Percentiles rank a stretch among this genome's conserved stretches.
phyloP scores from a whole-genome alignment of 202 grass and related monocot species.

The Panicum hallii region DNA sequence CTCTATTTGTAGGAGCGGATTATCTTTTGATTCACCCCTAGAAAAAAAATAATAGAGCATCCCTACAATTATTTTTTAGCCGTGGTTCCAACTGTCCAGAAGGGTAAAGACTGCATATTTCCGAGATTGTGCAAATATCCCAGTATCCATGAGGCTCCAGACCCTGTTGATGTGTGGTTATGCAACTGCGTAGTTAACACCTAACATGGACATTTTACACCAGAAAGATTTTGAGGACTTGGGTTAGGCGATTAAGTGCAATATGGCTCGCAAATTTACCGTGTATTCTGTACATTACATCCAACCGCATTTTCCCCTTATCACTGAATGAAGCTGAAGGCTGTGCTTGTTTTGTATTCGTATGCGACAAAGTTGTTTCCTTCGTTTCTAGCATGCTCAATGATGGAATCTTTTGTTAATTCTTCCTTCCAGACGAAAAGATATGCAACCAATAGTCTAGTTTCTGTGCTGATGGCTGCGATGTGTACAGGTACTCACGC shows the following conservation, averaged over 20 bases:
- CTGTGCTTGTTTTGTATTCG: not conserved
- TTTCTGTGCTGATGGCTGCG: constrained; percentile 7
- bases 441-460: not conserved
- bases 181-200: not conserved
- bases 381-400: not conserved
- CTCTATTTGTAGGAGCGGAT: too few species aligned
- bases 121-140: not conserved
- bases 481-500: constrained; percentile 61
- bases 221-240: not conserved
- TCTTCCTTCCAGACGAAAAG: not conserved
- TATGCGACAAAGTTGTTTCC: not conserved
- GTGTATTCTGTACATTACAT: not conserved
- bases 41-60: too few species aligned
- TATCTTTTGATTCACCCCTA: too few species aligned
- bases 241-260: not conserved
- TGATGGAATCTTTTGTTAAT: not conserved
- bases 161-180: constrained; percentile 24
- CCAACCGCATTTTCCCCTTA: not conserved
- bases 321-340: not conserved
- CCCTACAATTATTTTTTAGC: too few species aligned
- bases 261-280: constrained; percentile 1
- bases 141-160: not conserved
- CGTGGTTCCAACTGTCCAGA: not conserved
- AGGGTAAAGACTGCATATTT: not conserved
- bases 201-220: not conserved